A percentile compares a stretch with the other conserved stretches of the same genome.
Evolutionary conservation across 73 alveolate genomes (phyloP).

Genomic region (Paramecium octaurelia): DNA sequence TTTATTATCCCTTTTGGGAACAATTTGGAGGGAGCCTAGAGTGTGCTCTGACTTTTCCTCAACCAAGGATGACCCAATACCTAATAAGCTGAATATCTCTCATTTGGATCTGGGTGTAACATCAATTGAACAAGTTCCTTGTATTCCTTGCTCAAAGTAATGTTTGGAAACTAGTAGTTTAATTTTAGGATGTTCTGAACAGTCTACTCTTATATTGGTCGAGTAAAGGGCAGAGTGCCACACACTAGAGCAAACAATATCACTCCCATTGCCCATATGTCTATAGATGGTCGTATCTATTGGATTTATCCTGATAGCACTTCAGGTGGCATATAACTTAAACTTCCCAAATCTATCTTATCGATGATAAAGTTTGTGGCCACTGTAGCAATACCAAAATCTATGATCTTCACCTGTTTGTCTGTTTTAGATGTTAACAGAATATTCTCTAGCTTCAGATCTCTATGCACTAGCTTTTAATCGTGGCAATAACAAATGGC

Average conservation of each 20-base stretch:
- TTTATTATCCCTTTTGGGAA: neutral
- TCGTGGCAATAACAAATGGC: constrained; percentile 83
- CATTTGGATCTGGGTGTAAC: neutral
- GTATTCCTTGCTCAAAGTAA: neutral
- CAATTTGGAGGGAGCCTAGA: neutral
- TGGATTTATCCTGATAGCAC: constrained; percentile 3
- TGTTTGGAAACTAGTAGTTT: neutral
- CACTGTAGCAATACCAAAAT: constrained; percentile 86
- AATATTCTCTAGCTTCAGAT: constrained; percentile 81
- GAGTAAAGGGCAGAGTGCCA: constrained; percentile 52
- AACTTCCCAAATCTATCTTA: constrained; percentile 48
- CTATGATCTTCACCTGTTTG: constrained; percentile 86
- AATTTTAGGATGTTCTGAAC: neutral
- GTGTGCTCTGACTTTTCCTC: neutral
- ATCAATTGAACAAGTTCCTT: neutral
- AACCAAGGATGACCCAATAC: constrained; percentile 6
- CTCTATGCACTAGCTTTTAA: constrained; percentile 80
- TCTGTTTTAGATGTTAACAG: constrained; percentile 77
- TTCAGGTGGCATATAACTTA: constrained; percentile 62
- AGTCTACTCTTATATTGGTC: neutral
- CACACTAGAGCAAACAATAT: constrained; percentile 40
- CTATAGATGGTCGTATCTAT: constrained; percentile 23
- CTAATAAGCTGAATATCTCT: neutral
- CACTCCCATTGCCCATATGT: constrained; percentile 57
- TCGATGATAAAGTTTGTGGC: constrained; percentile 22